Evolutionary conservation across 164 flowering plant genomes (phyloP).

Genomic region (Dillenia suffruticosa): DNA sequence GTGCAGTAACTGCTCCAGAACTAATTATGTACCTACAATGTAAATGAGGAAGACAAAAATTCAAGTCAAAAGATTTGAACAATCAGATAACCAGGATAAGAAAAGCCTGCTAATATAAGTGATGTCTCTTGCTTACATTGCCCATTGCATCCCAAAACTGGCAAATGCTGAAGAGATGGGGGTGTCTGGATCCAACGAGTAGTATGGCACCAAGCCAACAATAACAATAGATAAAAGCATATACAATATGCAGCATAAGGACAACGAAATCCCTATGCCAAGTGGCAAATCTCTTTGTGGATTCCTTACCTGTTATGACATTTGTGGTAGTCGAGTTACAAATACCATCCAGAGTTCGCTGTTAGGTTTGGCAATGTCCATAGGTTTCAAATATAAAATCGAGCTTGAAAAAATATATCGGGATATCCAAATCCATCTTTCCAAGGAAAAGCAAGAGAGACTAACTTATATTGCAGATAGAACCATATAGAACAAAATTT

Average conservation of each 20-base stretch:
- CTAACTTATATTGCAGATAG: too few species aligned
- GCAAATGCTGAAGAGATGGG: conserved; percentile 96
- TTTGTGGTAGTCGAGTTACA: conserved; percentile 3
- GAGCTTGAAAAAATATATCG: too few species aligned
- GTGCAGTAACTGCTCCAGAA: conserved; percentile 86
- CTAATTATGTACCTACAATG: conserved; percentile 66
- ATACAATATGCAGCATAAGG: conserved; percentile 75
- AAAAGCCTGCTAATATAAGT: conserved; percentile 3
- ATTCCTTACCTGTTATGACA: conserved; percentile 64
- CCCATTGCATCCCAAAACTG: conserved; percentile 89
- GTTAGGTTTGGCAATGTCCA: background rate
- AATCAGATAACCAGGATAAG: background rate
- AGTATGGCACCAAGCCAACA: conserved; percentile 92
- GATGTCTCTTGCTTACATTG: conserved; percentile 55
- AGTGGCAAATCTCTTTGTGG: conserved; percentile 93
- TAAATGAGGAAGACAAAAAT: background rate
- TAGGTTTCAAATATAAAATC: too few species aligned
- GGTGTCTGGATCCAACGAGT: conserved; percentile 92
- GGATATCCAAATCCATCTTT: too few species aligned
- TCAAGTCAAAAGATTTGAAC: background rate
- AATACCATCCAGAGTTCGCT: background rate
- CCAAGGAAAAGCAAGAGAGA: too few species aligned
- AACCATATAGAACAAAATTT: too few species aligned
- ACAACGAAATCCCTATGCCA: conserved; percentile 76
- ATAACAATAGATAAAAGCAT: conserved; percentile 91